phyloP scores from a whole-genome alignment of 495 filamentous ascomycete genomes.

The Lasiosphaeris hirsuta region DNA sequence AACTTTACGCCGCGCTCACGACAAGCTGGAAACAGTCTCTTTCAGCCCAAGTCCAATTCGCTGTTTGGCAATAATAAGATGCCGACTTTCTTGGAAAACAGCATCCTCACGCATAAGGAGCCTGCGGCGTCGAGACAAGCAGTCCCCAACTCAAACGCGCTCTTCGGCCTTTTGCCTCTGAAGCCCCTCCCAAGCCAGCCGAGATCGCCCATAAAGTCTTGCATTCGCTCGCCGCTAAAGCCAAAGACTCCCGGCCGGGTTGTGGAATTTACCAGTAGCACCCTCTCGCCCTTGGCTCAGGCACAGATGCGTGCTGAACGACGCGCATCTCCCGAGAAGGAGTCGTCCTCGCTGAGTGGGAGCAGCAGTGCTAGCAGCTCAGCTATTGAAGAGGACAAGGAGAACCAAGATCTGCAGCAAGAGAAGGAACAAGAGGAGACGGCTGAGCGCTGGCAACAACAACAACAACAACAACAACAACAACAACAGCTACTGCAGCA shows the following conservation, averaged over 20 bases:
- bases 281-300: constrained; percentile 35
- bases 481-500: constrained; percentile 1
- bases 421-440: neutral
- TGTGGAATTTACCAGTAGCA: constrained; percentile 44
- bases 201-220: constrained; percentile 49
- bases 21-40: constrained; percentile 31
- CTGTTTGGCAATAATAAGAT: constrained; percentile 20
- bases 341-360: neutral
- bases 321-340: constrained; percentile 23
- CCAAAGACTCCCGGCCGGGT: constrained; percentile 45
- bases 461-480: neutral
- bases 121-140: too few species aligned
- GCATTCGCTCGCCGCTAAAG: constrained; percentile 50
- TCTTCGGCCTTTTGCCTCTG: constrained; percentile 10
- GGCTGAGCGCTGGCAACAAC: neutral
- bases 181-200: constrained; percentile 31
- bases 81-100: constrained; percentile 11
- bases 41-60: constrained; percentile 19
- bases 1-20: constrained; percentile 49
- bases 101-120: neutral
- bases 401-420: constrained; percentile 10
- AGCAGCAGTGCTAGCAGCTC: constrained; percentile 10
- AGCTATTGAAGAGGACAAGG: constrained; percentile 10
- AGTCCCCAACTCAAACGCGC: neutral
- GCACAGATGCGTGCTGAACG: constrained; percentile 27